Evolutionary conservation across 176 grass and related monocot genomes (phyloP).

Genomic region (Eremochloa ophiuroides): DNA sequence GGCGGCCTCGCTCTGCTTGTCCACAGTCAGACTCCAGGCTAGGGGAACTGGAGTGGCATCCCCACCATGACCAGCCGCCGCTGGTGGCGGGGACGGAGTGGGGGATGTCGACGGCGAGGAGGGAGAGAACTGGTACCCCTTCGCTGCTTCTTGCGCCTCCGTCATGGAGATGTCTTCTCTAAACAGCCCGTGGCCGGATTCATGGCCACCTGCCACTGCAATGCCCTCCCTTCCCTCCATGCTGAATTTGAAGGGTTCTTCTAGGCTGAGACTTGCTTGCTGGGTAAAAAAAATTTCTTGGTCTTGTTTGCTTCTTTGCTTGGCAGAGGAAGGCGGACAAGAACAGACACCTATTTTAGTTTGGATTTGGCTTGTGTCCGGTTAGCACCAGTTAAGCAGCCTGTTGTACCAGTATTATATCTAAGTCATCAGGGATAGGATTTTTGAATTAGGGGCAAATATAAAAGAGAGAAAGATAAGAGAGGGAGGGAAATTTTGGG

Average conservation of each 20-base stretch:
- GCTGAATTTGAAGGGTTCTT: not conserved
- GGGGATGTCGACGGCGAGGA: conserved; percentile 54
- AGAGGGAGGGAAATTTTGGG: not conserved
- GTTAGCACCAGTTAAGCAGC: conserved; percentile 24
- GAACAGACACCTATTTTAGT: conserved; percentile 23
- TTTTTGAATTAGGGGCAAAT: not conserved
- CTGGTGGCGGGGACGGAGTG: conserved; percentile 45
- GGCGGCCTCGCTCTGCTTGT: not conserved
- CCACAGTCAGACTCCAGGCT: conserved; percentile 14
- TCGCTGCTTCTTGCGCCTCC: conserved; percentile 29
- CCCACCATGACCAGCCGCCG: not conserved
- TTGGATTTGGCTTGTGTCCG: conserved; percentile 21
- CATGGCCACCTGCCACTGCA: conserved; percentile 26
- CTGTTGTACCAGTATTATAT: not conserved
- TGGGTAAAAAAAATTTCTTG: not conserved
- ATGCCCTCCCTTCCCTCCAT: conserved; percentile 50
- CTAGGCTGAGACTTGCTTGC: conserved; percentile 1
- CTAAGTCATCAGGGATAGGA: not conserved
- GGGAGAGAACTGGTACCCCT: conserved; percentile 37
- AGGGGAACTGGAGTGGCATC: conserved; percentile 14
- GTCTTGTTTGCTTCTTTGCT: not conserved
- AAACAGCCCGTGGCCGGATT: conserved; percentile 25
- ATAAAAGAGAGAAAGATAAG: not conserved
- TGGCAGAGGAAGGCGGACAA: conserved; percentile 14
- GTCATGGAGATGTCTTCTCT: conserved; percentile 21